Evolutionary conservation across 1,284 basidiomycete species (phyloP), one percentile per base, ranked within the genome.

Genomic region (Pyrrhoderma noxium): DNA sequence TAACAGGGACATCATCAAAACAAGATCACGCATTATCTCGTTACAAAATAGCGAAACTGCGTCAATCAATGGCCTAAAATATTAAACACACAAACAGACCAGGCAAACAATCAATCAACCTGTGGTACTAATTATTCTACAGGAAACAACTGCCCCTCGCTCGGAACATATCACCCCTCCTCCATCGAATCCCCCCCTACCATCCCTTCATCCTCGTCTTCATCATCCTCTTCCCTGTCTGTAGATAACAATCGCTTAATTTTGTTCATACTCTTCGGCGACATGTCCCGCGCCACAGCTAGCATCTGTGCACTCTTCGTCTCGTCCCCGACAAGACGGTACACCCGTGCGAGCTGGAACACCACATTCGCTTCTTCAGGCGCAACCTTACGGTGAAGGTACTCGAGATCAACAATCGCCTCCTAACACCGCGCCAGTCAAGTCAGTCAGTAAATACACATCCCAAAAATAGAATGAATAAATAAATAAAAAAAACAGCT

Each of bases 331-430:
- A 85, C 69, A 57, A 89, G 73, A 45, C 89, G 79, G 64, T 93
- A 94, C 56, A 86, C 85, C 69, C 88, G 89, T 31, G 91, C 93
- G n/a, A 97, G 79, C 66, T 95, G 84, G 76, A 94, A 94, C 56
- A 93, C 82, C 49, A 97, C 88, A 68, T 95, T 94, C 53, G 91
- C 87, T 72, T 97, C 93, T 64, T 93, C 90, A 9, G 93, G 92
- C 27, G 91, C 88, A 53, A 79, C 73, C 62, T 81, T 82, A 57
- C 82, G 76, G 14, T 22, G 38, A 45, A 97, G 77, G 52, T 76
- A 72, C 67, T 90, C 82, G 58, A 97, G 76, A 64, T 91, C 89
- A 55, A 75, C 65, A 44, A 92, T 79, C 16, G 93, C 91, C 49
- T 74, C 72, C 90, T 93, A 56, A 41, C 39, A 47, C 53, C 45